Evolutionary conservation across 176 grass and related monocot genomes (phyloP), one percentile per base, ranked within the genome.

Genomic region (Hsuehochloa calcarea): DNA sequence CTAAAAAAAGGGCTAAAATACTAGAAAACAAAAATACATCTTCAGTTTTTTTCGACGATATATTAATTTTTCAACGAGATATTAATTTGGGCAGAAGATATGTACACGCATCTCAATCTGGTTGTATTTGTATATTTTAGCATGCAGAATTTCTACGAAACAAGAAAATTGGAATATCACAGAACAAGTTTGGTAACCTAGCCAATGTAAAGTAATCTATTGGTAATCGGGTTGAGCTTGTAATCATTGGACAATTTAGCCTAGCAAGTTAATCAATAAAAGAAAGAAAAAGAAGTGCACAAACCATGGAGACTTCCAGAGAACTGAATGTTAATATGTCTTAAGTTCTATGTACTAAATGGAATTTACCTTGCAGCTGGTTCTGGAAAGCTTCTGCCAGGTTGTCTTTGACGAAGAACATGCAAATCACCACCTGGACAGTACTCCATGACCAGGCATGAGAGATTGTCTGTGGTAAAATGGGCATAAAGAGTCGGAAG

Each of bases 391-490:
- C 74, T 92, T 83, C 88, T 87, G 43, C 87, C 70, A 46, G 93
- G 93, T 70, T 99, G 96, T 77, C 86, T 96, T 88, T 99, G 96
- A 69, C 93, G 92, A 85, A 96, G 93, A 64, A 99, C 96, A 8
- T 99, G 96, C 65, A 99, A 84, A 82, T 99, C 96, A 81, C 96
- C 96, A 72, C 88, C 93, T 78, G 96, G 93, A 82, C 96, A 99
- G 88, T 94, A 99, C 79, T 99, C 96, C 91, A 99, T 99, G 23
- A 92, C 91, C 82, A 99, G 89, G 76, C 96, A 99, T 70, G 93
- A 95, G 49, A 99, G 90, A 89, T 96, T 99, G 51, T 99, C 96
- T 31, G 93, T 92, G 51, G 89, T 94, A 86, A 98, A 98, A 96
- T 93, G 90, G 75, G 89, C 87, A 89, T 95, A 98, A 72, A 98